Evolutionary conservation across 306 rosid genomes (phyloP).

Genomic region (Glycine soja): DNA sequence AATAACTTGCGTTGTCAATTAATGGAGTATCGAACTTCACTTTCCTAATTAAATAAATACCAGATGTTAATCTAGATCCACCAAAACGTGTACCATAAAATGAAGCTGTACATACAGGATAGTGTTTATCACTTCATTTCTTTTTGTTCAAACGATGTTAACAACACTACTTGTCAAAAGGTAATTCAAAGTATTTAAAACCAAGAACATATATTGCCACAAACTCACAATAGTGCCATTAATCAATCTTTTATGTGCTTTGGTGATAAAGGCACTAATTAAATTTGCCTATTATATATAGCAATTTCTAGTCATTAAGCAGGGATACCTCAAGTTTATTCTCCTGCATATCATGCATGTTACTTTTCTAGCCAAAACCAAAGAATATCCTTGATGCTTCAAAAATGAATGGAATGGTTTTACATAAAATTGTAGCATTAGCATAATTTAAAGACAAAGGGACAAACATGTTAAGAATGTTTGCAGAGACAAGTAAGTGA

Average conservation of each 20-base stretch:
- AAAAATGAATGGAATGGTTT: constrained; percentile 37
- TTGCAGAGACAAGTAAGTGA: constrained; percentile 42
- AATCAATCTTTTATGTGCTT: constrained; percentile 35
- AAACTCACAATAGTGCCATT: background rate
- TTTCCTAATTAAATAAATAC: background rate
- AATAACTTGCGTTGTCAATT: background rate
- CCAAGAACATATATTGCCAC: constrained; percentile 5
- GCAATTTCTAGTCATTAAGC: constrained; percentile 41
- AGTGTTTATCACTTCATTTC: constrained; percentile 5
- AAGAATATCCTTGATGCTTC: constrained; percentile 52
- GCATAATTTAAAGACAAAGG: constrained; percentile 41
- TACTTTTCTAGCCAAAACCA: constrained; percentile 39
- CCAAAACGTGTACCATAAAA: constrained; percentile 2
- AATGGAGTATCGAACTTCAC: background rate
- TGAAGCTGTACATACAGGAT: background rate
- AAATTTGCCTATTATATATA: background rate
- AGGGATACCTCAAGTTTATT: constrained; percentile 52
- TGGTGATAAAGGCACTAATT: constrained; percentile 44
- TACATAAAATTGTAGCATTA: constrained; percentile 18
- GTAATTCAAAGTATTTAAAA: constrained; percentile 26
- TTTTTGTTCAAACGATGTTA: background rate
- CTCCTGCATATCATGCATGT: constrained; percentile 43
- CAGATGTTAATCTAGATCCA: background rate
- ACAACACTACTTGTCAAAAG: constrained; percentile 27
- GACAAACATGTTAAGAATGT: constrained; percentile 42